Conservation (phyloP, 1,284 basidiomycete species). For the Apiotrichum gracile region DNA sequence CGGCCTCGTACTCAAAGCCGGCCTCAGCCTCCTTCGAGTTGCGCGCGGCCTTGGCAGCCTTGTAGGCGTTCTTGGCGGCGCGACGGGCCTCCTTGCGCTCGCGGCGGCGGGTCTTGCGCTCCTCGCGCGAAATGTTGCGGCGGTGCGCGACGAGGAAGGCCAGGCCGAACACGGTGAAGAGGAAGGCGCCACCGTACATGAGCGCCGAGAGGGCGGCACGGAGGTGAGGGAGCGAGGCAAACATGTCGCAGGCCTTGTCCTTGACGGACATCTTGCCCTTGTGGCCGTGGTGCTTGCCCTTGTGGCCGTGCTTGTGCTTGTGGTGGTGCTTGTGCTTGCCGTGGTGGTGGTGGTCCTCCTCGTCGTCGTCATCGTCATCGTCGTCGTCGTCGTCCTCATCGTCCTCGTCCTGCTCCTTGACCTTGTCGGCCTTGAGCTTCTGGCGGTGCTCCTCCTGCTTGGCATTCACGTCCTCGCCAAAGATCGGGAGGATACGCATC, state of each 20-base stretch:
- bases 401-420: conserved; percentile 1
- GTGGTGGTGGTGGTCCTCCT: conserved; percentile 1
- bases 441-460: background rate
- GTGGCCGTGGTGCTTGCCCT: background rate
- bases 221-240: conserved; percentile 1
- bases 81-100: conserved; percentile 10
- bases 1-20: conserved; percentile 5
- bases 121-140: conserved; percentile 2
- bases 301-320: background rate
- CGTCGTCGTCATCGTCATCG: background rate
- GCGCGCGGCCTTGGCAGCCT: conserved; percentile 4
- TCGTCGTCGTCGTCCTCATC: background rate
- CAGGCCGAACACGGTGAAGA: background rate
- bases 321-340: background rate
- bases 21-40: conserved; percentile 49
- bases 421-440: background rate
- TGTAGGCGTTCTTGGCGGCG: conserved; percentile 4
- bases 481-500: conserved; percentile 3
- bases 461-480: conserved; percentile 2
- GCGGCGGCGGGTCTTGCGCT: conserved; percentile 10
- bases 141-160: conserved; percentile 4
- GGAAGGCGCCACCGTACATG: conserved; percentile 1
- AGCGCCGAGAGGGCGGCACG: conserved; percentile 2
- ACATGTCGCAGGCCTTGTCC: conserved; percentile 1
- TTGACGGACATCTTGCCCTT: background rate